Conservation (phyloP, 2,329 filamentous ascomycete genomes). For the Shiraia bambusicola region DNA sequence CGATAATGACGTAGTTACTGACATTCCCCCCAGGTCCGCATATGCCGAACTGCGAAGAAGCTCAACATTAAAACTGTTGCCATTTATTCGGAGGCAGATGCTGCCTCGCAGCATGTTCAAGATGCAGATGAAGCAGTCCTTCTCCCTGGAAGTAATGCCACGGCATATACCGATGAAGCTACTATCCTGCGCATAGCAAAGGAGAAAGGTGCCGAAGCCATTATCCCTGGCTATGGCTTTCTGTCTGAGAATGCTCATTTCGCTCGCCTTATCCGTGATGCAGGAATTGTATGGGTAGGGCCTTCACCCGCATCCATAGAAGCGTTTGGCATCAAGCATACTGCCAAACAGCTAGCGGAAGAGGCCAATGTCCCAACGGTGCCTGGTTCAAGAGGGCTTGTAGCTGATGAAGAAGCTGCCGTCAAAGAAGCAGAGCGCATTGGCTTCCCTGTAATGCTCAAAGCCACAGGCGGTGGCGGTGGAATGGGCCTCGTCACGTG, state of each 20-base stretch:
- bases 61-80: slow-evolving; percentile 56
- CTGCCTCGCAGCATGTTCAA: slow-evolving; percentile 56
- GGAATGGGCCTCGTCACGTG: slow-evolving; percentile 86
- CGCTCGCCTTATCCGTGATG: slow-evolving; percentile 54
- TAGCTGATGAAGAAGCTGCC: slow-evolving; percentile 52
- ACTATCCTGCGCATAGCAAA: slow-evolving; percentile 56
- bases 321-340: slow-evolving; percentile 61
- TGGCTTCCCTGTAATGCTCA: slow-evolving; percentile 59
- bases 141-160: slow-evolving; percentile 51
- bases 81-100: slow-evolving; percentile 60
- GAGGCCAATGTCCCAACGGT: slow-evolving; percentile 57
- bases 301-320: slow-evolving; percentile 57
- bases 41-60: slow-evolving; percentile 54
- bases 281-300: slow-evolving; percentile 62
- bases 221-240: slow-evolving; percentile 70
- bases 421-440: slow-evolving; percentile 47
- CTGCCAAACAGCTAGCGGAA: slow-evolving; percentile 56
- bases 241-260: slow-evolving; percentile 65
- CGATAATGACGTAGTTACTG: slow-evolving; percentile 9
- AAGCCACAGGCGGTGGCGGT: slow-evolving; percentile 65
- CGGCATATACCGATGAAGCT: slow-evolving; percentile 53
- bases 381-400: slow-evolving; percentile 54
- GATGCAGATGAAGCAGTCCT: slow-evolving; percentile 57
- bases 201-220: slow-evolving; percentile 53
- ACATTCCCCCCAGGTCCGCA: slow-evolving; percentile 44